phyloP scores from a whole-genome alignment of 257 asterid species.

The Avicennia marina region DNA sequence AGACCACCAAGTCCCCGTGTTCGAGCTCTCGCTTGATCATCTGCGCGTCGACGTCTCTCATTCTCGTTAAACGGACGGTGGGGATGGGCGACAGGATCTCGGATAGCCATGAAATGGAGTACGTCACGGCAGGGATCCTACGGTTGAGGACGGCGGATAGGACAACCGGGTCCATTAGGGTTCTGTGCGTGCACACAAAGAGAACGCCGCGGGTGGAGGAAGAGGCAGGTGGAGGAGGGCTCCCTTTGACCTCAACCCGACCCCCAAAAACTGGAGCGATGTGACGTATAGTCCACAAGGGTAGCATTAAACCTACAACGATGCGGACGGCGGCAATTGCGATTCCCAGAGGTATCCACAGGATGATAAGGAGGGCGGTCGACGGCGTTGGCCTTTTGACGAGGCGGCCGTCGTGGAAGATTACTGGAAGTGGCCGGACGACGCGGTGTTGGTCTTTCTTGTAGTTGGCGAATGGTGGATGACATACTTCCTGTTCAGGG shows the following conservation, averaged over 20 bases:
- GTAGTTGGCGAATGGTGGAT: slow-evolving; percentile 28
- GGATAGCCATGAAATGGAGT: slow-evolving; percentile 65
- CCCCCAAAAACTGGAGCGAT: slow-evolving; percentile 62
- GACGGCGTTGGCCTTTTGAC: slow-evolving; percentile 71
- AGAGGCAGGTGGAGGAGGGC: slow-evolving; percentile 57
- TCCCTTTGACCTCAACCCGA: slow-evolving; percentile 57
- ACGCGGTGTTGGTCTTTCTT: slow-evolving; percentile 21
- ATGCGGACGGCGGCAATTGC: slow-evolving; percentile 55
- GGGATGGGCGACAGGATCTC: slow-evolving; percentile 88
- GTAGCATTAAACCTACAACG: slow-evolving; percentile 42
- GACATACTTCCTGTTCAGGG: slow-evolving; percentile 53
- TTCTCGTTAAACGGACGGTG: slow-evolving; percentile 69
- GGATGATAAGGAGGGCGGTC: slow-evolving; percentile 52
- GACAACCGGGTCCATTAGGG: slow-evolving; percentile 81
- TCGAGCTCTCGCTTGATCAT: slow-evolving; percentile 55
- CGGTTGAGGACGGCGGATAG: slow-evolving; percentile 75
- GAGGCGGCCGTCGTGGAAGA: slow-evolving; percentile 89
- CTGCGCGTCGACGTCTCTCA: slow-evolving; percentile 56
- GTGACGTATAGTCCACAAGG: slow-evolving; percentile 41
- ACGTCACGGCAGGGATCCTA: slow-evolving; percentile 75
- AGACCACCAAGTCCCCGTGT: slow-evolving; percentile 65
- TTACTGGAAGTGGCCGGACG: slow-evolving; percentile 65
- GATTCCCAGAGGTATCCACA: slow-evolving; percentile 77
- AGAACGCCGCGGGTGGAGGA: slow-evolving; percentile 50
- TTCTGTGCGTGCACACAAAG: slow-evolving; percentile 79